phyloP scores from a whole-genome alignment of 2,329 filamentous ascomycete genomes.

The Bimuria novae-zelandiae region DNA sequence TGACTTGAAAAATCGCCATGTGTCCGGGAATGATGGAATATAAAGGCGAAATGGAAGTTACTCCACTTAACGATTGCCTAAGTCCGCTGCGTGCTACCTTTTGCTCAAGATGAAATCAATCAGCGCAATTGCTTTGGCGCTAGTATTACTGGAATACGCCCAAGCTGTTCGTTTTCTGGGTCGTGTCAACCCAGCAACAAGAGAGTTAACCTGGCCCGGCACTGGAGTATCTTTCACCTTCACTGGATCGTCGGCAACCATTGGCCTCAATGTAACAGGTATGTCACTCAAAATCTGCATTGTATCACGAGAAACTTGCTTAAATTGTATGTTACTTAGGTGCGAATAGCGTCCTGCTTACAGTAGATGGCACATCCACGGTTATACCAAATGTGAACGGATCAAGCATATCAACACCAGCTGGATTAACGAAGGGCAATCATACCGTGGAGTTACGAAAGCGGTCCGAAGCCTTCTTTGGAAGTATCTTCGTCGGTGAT shows the following conservation, averaged over 20 bases:
- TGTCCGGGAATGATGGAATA: too few relatives aligned
- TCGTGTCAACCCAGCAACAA: slow-evolving; percentile 51
- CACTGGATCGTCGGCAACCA: slow-evolving; percentile 46
- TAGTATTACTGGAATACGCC: neutral
- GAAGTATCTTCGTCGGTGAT: slow-evolving; percentile 39
- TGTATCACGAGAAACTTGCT: neutral
- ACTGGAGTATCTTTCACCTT: slow-evolving; percentile 51
- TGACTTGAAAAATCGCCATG: too few relatives aligned
- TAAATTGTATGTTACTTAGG: too few relatives aligned
- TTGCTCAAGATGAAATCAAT: neutral
- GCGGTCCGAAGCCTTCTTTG: slow-evolving; percentile 44
- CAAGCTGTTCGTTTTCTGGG: slow-evolving; percentile 33
- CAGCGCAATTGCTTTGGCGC: neutral
- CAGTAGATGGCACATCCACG: slow-evolving; percentile 36
- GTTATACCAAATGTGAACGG: slow-evolving; percentile 36
- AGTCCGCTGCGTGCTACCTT: neutral
- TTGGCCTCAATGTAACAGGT: slow-evolving; percentile 41
- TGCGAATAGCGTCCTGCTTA: slow-evolving; percentile 19
- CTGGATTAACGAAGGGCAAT: slow-evolving; percentile 33
- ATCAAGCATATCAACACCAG: slow-evolving; percentile 37
- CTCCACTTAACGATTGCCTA: neutral
- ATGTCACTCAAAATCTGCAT: slow-evolving; percentile 35
- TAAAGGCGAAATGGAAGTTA: neutral
- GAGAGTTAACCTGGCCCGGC: slow-evolving; percentile 52
- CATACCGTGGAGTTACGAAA: slow-evolving; percentile 49